Base-by-base conservation (phyloP, 192 early-diverging fungal genomes). In the Podila minutissima region DNA sequence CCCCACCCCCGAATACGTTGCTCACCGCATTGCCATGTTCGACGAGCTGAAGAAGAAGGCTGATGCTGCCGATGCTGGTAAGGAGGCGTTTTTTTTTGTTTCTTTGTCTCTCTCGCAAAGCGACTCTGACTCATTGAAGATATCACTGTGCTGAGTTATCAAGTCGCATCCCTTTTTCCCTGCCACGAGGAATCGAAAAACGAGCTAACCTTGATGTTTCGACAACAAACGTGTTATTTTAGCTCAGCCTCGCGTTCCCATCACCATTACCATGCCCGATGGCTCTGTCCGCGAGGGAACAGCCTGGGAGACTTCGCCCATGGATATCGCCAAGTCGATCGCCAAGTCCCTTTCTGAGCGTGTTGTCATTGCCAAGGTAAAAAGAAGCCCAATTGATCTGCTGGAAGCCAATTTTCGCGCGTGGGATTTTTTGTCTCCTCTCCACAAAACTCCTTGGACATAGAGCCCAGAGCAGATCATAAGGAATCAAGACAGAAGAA, bases 291-390 rank as follows among this genome's bases (percentile, higher is more conserved):
- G 94, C 59, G 91, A 94, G 66, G 98, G 93, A 63, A 92, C 72
- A 35, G 83, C 96, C 22, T 99, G 94, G 94, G 97, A 99, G 83
- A 98, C 98, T 49, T 95, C 94, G 22, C 97, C 98, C 9, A 84
- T 98, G 88, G 91, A 94, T 46, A 93, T 99, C 86, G 98, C 97
- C 8, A 90, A 90, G 72, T 79, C 83, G 22, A 93, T 98, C 78
- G 90, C 92, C 72, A 99, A 97, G 84, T 96, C 95, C 59, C 88
- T 99, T 51, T 86, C 93, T 50, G 95, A 98, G 85, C 89, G 93
- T 60, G 86, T 94, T 53, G 95, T 98, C 46, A 97, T 98, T 85
- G 93, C 97, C 69, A 99, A 99, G 91, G 95, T 93, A 53, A 62
- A 32, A 28, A n/a, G 5, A 11, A 11, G 10, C 10, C 2, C 10